Base-by-base conservation (phyloP, 208 protist species). In the Acanthamoeba lenticulata region DNA sequence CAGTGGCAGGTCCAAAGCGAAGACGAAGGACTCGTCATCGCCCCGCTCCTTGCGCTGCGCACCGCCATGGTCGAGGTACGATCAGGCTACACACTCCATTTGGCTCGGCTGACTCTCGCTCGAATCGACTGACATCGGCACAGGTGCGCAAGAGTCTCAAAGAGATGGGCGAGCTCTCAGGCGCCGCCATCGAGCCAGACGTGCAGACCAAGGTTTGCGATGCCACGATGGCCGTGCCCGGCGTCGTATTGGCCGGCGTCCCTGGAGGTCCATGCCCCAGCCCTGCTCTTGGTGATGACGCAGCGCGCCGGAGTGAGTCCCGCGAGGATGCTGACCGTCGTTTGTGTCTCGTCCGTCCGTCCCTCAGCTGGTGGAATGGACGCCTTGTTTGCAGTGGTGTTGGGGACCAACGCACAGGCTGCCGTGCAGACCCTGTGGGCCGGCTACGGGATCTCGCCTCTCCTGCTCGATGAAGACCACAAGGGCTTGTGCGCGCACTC, bases 221-320 rank as follows among this genome's bases (percentile, higher is more conserved):
- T 92, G 97, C 95, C 60, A 99, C 98, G 21, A 95, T 96, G 15
- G 96, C 67, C 9, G 94, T 99, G 94, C 96, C 97, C 11, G 98
- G 98, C 81, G 98, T 99, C 36, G 97, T 99, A 86, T 96, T 97
- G 15, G 98, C 98, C 19, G 98, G 98, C 60, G 98, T 98, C 92
- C 98, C 98, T 38, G 98, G 98, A 27, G 98, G 79, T 88, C 4
- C 44, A 27, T 44, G 34, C 7, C 27, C 13, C 21, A 9, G 9
- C 42, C 42, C n/a, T 83, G 13, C 32, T 83, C 7, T 29, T 83
- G 15, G 5, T 42, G 13, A 42, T 15, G 72, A 83, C 15, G 38
- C 42, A 83, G 13, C 27, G 29, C 60, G 60, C 19, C 27, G 13
- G 29, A 19, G 9, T 15, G 47, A n/a, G 9, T 52, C 9, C 5